A percentile compares a stretch with the other conserved stretches of the same genome.
Evolutionary conservation across 192 early-diverging fungal genomes (phyloP).

Genomic region (Podila horticola): DNA sequence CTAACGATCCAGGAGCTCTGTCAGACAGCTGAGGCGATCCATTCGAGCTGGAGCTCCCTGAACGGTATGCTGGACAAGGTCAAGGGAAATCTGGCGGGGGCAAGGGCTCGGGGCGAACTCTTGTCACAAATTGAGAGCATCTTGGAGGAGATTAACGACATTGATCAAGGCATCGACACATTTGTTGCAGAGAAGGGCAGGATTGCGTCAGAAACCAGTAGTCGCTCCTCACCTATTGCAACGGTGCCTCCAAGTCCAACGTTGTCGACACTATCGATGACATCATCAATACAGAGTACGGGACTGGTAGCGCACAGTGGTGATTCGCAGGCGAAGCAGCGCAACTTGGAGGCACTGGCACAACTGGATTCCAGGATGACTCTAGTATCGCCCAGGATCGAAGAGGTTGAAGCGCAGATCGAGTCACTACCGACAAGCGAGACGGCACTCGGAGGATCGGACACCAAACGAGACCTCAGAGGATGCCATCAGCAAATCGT

Average conservation of each 20-base stretch:
- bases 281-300: background rate
- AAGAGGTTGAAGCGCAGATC: slow-evolving; percentile 6
- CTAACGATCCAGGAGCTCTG: slow-evolving; percentile 27
- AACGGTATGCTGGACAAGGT: slow-evolving; percentile 58
- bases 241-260: background rate
- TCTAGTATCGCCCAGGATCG: background rate
- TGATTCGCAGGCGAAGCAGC: slow-evolving; percentile 5
- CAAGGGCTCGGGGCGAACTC: slow-evolving; percentile 21
- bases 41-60: slow-evolving; percentile 61
- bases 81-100: slow-evolving; percentile 54
- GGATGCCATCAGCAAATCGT: slow-evolving; percentile 33
- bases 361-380: slow-evolving; percentile 52
- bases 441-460: background rate
- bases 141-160: slow-evolving; percentile 20
- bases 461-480: slow-evolving; percentile 4
- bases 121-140: slow-evolving; percentile 26
- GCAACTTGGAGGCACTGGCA: slow-evolving; percentile 25
- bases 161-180: slow-evolving; percentile 20
- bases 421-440: slow-evolving; percentile 50
- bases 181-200: slow-evolving; percentile 9
- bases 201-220: background rate
- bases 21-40: slow-evolving; percentile 43
- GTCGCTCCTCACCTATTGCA: background rate
- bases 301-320: background rate
- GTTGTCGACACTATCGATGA: background rate